Percentiles rank a stretch among this genome's conserved stretches.
phyloP scores from a whole-genome alignment of 345 rosid genomes.

The Cardamine resedifolia region DNA sequence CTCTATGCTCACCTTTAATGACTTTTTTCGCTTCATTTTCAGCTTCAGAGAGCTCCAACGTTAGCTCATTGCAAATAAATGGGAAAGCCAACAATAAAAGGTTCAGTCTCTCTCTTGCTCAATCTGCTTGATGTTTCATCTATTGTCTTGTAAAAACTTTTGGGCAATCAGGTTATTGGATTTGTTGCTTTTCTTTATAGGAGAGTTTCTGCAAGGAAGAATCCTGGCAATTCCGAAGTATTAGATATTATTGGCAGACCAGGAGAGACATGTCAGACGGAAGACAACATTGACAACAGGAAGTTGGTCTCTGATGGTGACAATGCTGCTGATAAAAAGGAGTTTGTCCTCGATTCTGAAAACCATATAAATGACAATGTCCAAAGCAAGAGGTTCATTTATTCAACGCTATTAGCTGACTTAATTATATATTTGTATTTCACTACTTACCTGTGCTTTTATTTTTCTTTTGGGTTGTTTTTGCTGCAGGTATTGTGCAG shows the following conservation, averaged over 20 bases:
- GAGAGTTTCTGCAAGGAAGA: constrained; percentile 11
- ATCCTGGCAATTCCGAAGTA: neutral
- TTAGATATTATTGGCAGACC: constrained; percentile 1
- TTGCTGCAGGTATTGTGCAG: constrained; percentile 2
- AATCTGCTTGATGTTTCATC: constrained; percentile 13
- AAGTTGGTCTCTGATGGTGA: constrained; percentile 2
- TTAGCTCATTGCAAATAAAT: constrained; percentile 33
- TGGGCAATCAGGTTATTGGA: neutral
- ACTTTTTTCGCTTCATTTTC: constrained; percentile 14
- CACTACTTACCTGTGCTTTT: neutral
- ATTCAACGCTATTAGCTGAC: neutral
- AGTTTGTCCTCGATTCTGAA: neutral
- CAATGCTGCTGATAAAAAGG: constrained; percentile 3
- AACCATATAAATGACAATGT: neutral
- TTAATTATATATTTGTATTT: neutral
- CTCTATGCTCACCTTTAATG: neutral
- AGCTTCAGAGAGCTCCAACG: constrained; percentile 37
- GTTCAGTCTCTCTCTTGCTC: constrained; percentile 29
- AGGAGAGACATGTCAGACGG: constrained; percentile 4
- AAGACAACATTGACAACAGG: neutral
- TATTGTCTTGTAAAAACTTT: neutral
- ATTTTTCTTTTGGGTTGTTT: neutral
- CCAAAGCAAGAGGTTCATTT: constrained; percentile 9
- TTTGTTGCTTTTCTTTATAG: constrained; percentile 3
- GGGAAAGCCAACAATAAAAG: constrained; percentile 44